Evolutionary conservation across 352 stramenopile species (phyloP), one percentile per base, ranked within the genome.

Genomic region (Phytophthora niederhauseri): DNA sequence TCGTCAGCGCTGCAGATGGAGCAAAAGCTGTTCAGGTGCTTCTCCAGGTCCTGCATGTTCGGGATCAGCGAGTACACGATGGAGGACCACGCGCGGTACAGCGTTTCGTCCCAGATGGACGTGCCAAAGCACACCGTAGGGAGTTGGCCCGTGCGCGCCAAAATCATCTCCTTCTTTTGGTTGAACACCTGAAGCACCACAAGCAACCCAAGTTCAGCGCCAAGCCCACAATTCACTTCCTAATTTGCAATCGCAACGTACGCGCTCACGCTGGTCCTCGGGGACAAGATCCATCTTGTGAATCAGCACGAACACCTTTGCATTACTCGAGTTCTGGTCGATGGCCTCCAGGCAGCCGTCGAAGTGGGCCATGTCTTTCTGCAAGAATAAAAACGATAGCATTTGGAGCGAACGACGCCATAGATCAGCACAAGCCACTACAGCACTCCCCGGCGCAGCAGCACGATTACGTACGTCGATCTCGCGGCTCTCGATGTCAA

Each of bases 31-130:
- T 98, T 95, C 58, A 99, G 80, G 77, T 99, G 97, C 66, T 89
- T 89, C 78, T 99, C 95, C 26, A 99, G 78, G 28, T 97, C 80
- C 64, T 98, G 88, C 80, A 99, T 99, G 82, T 99, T 99, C 6
- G 98, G 98, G 73, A 99, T 99, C 51, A 99, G 81, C 70, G 97
- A 99, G 67, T 99, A 99, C 38, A 99, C 98, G 78, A 99, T 99
- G 51, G 97, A 97, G 24, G 92, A 99, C 98, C 98, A 99, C 19
- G 98, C 98, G 64, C 89, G 98, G 75, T 99, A 99, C 28, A 99
- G 85, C 20, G 98, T 99, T 87, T 99, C 98, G 73, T 99, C 98
- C 98, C 98, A 99, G 77, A 99, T 99, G 62, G 94, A 99, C n/a
- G 97, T 99, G 50, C 89, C 92, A 75, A 99, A 99, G 79, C 90